Evolutionary conservation across 2,329 filamentous ascomycete genomes (phyloP).

Genomic region (Neonectria magnoliae): DNA sequence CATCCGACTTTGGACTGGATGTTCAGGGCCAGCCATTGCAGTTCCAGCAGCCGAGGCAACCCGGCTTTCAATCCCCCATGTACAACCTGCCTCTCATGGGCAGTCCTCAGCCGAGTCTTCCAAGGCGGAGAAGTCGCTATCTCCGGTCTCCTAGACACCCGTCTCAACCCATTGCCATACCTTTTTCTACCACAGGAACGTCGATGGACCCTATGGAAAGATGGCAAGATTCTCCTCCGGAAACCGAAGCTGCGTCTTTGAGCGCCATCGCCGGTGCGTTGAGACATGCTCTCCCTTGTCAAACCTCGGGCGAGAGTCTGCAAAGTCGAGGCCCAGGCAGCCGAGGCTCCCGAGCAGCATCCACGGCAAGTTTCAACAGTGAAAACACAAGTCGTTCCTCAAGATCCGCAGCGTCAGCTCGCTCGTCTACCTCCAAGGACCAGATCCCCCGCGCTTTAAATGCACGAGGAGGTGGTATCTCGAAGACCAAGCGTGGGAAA

Average conservation of each 20-base stretch:
- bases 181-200: background rate
- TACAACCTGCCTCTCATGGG: background rate
- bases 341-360: constrained; percentile 26
- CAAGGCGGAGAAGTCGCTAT: constrained; percentile 11
- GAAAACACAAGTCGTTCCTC: constrained; percentile 32
- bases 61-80: background rate
- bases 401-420: constrained; percentile 10
- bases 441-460: constrained; percentile 3
- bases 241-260: constrained; percentile 35
- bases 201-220: constrained; percentile 32
- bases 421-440: constrained; percentile 7
- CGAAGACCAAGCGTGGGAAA: constrained; percentile 3
- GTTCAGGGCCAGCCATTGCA: background rate
- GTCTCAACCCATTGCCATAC: background rate
- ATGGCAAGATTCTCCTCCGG: constrained; percentile 38
- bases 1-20: background rate
- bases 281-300: constrained; percentile 14
- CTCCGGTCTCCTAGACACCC: background rate
- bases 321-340: constrained; percentile 11
- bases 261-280: constrained; percentile 33
- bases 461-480: constrained; percentile 18
- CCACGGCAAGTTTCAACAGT: constrained; percentile 29
- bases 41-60: background rate
- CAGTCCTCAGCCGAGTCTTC: constrained; percentile 1
- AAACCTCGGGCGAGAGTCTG: constrained; percentile 29